These are phyloP conservation scores for Cytospora piceae DNA, from an alignment of 2,329 filamentous ascomycete species.

Conservation along the genomic window DNA sequence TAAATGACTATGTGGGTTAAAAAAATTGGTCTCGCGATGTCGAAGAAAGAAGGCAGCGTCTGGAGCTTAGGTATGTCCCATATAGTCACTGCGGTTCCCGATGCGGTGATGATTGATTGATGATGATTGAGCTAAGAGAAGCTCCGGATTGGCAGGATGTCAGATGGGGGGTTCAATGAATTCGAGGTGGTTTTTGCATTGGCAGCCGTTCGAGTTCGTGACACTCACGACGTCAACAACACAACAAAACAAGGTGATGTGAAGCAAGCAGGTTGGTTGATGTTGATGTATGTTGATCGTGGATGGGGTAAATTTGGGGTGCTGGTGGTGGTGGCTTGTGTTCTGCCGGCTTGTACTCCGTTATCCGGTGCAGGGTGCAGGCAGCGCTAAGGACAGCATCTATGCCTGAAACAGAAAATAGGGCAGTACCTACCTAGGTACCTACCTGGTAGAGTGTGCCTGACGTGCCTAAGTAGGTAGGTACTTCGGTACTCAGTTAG, in stretches of 20 bases:
- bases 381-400: neutral
- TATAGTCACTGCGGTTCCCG: neutral
- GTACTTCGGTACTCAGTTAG: neutral
- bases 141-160: conserved; percentile 1
- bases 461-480: neutral
- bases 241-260: neutral
- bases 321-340: neutral
- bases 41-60: conserved; percentile 24
- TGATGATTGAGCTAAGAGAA: neutral
- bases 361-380: neutral
- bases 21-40: neutral
- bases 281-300: neutral
- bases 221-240: neutral
- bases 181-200: neutral
- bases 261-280: conserved; percentile 4
- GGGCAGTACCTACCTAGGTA: neutral
- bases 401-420: neutral
- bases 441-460: no score
- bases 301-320: conserved; percentile 5
- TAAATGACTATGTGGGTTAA: neutral
- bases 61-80: neutral
- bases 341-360: neutral
- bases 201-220: neutral
- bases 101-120: neutral
- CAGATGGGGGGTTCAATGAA: neutral